These are phyloP conservation scores for Alternaria postmessia DNA, from an alignment of 2,329 filamentous ascomycete genomes.

Conservation along the genomic window DNA sequence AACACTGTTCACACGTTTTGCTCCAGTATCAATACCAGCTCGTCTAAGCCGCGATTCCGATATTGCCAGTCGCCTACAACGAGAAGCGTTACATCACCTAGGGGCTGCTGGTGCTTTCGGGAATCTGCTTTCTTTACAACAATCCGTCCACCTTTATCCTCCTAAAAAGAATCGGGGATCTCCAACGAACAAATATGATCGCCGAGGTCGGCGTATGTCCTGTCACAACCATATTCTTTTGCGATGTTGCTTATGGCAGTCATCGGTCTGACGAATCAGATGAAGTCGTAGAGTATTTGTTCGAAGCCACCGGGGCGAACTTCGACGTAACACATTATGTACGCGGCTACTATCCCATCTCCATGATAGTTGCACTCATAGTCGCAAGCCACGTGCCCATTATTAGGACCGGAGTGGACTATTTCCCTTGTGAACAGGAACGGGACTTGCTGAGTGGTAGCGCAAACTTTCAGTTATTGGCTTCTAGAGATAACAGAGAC, in stretches of 20 bases:
- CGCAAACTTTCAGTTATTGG: not conserved
- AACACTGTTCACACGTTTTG: not conserved
- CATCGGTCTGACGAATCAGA: not conserved
- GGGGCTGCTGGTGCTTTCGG: not conserved
- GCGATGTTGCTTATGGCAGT: constrained; percentile 45
- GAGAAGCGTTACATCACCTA: no score
- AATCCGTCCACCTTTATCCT: constrained; percentile 58
- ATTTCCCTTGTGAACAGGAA: not conserved
- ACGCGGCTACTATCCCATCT: not conserved
- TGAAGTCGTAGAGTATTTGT: not conserved
- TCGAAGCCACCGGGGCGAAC: not conserved
- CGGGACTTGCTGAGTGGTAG: not conserved
- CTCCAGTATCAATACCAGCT: not conserved
- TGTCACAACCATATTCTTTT: constrained; percentile 51
- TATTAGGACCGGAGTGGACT: not conserved
- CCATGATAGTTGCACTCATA: not conserved
- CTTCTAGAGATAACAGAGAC: not conserved
- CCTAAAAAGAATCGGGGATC: constrained; percentile 44
- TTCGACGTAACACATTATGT: no score
- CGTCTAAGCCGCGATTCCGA: no score
- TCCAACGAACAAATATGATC: constrained; percentile 40
- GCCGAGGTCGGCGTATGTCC: constrained; percentile 51
- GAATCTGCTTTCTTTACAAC: constrained; percentile 57
- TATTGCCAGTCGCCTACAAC: not conserved
- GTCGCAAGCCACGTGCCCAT: not conserved